Evolutionary conservation across 2,329 filamentous ascomycete species (phyloP).

Genomic region (Lasiodiplodia sp.): DNA sequence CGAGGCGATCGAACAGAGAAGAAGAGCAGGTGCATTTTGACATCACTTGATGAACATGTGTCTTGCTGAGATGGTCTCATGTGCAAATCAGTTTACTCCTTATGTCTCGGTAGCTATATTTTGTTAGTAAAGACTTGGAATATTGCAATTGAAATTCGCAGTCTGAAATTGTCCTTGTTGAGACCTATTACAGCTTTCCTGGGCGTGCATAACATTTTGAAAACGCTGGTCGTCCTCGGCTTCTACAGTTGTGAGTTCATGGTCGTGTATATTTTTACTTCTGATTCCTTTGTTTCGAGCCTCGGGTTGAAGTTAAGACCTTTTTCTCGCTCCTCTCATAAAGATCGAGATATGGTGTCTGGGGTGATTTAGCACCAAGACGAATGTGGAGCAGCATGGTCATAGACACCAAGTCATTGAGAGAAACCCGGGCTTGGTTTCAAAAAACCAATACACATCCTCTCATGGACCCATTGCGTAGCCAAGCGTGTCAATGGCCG

Average conservation of each 20-base stretch:
- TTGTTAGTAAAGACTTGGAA: neutral
- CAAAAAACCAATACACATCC: neutral
- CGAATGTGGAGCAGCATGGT: neutral
- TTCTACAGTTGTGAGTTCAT: neutral
- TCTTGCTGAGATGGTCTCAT: neutral
- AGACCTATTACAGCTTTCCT: neutral
- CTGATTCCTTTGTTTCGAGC: too few species aligned
- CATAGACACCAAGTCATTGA: neutral
- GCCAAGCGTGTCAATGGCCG: neutral
- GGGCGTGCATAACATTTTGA: neutral
- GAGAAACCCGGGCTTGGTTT: neutral
- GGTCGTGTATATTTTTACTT: neutral
- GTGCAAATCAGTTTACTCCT: neutral
- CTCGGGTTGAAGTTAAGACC: neutral
- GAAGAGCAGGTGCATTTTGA: conserved; percentile 20
- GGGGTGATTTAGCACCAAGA: neutral
- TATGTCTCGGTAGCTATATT: neutral
- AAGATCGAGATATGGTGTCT: neutral
- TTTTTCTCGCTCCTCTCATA: neutral
- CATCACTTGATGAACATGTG: conserved; percentile 13
- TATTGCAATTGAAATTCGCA: neutral
- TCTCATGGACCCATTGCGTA: neutral
- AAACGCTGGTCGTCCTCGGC: neutral
- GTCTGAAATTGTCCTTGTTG: neutral
- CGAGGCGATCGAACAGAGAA: neutral